A percentile compares a stretch with the other conserved stretches of the same genome.
Conservation (phyloP, 371 early-diverging fungal species). For the Parasitella parasitica region DNA sequence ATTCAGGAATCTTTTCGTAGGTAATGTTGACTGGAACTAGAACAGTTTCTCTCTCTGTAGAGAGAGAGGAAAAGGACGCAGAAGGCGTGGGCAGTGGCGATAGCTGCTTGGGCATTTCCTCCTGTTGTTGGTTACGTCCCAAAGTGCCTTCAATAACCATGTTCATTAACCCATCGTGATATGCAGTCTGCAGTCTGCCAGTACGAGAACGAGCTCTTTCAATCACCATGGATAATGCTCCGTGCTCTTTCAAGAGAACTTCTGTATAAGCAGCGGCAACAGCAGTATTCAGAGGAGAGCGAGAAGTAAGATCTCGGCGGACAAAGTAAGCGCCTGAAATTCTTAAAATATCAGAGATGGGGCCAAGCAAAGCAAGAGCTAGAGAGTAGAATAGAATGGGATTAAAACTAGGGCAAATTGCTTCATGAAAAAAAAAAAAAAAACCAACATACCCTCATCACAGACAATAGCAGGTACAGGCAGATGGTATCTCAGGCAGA, state of each 20-base stretch:
- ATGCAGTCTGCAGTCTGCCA: constrained; percentile 40
- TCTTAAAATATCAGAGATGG: constrained; percentile 50
- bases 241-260: constrained; percentile 43
- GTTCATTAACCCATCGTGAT: constrained; percentile 43
- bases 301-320: constrained; percentile 35
- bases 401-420: too few relatives aligned
- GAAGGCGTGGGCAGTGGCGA: constrained; percentile 5
- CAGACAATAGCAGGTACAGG: constrained; percentile 53
- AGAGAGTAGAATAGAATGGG: too few relatives aligned
- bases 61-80: constrained; percentile 2
- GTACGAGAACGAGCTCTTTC: constrained; percentile 50
- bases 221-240: constrained; percentile 44
- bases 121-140: constrained; percentile 30
- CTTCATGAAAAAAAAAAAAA: too few relatives aligned
- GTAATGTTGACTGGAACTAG: constrained; percentile 50
- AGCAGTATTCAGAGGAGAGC: constrained; percentile 47
- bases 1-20: constrained; percentile 51
- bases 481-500: constrained; percentile 42
- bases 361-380: constrained; percentile 46
- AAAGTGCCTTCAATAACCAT: constrained; percentile 48
- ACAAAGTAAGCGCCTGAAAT: constrained; percentile 51
- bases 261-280: constrained; percentile 50
- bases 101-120: constrained; percentile 3
- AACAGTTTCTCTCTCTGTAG: constrained; percentile 22
- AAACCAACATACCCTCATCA: constrained; percentile 39